Conservation (phyloP, 805 yeast genomes). For the Yarrowia porcina region DNA sequence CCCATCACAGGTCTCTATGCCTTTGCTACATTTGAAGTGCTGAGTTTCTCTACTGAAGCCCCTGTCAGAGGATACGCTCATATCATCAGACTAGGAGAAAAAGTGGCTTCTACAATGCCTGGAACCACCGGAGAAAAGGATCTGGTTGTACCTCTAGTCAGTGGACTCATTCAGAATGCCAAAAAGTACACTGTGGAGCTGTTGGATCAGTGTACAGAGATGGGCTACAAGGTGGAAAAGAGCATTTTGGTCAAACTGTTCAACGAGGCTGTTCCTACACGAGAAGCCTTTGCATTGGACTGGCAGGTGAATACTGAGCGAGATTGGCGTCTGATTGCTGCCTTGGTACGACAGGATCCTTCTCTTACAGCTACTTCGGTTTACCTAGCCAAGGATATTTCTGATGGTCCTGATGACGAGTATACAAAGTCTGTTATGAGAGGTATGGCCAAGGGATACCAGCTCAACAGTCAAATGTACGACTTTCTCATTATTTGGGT, state of each 20-base stretch:
- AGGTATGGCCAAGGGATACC: constrained; percentile 9
- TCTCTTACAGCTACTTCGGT: background rate
- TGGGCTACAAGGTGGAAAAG: constrained; percentile 22
- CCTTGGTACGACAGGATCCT: constrained; percentile 3
- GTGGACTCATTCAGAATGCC: constrained; percentile 5
- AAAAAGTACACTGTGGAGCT: constrained; percentile 14
- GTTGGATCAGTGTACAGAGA: constrained; percentile 9
- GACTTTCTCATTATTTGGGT: constrained; percentile 4
- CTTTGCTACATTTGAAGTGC: constrained; percentile 1
- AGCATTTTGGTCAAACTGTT: constrained; percentile 7
- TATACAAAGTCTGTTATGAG: constrained; percentile 1
- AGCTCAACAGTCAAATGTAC: background rate
- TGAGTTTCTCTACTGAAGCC: background rate
- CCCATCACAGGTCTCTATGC: constrained; percentile 18
- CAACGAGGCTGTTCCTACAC: background rate
- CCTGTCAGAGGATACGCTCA: background rate
- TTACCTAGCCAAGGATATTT: background rate
- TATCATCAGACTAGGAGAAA: constrained; percentile 1
- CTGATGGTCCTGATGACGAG: constrained; percentile 7
- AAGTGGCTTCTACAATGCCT: background rate
- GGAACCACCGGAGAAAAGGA: constrained; percentile 4
- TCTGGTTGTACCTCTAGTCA: constrained; percentile 4
- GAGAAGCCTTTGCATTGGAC: constrained; percentile 18
- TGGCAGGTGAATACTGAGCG: background rate
- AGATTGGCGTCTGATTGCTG: constrained; percentile 14